Evolutionary conservation across 2,329 filamentous ascomycete species (phyloP).

Genomic region (Albifimbria verrucaria): DNA sequence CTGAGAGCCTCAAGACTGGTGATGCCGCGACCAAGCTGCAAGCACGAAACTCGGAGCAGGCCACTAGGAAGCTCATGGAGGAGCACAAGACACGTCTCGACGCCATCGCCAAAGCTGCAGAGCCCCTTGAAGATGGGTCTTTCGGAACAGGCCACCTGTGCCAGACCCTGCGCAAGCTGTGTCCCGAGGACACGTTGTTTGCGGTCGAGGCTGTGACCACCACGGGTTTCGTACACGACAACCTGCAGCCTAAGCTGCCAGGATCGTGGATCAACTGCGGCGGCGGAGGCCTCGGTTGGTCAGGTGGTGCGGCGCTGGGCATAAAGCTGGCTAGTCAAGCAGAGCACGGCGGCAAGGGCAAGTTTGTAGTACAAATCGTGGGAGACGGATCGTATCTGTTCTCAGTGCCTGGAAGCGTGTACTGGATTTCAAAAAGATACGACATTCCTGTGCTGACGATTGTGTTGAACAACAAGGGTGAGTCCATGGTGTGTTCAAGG

Average conservation of each 20-base stretch:
- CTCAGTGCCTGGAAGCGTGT: conserved; percentile 49
- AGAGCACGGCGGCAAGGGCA: conserved; percentile 25
- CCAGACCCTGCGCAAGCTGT: conserved; percentile 25
- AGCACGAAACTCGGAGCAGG: conserved; percentile 48
- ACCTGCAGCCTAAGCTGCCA: conserved; percentile 62
- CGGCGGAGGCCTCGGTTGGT: conserved; percentile 77
- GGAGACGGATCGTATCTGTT: conserved; percentile 50
- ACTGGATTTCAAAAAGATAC: conserved; percentile 55
- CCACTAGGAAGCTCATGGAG: background rate
- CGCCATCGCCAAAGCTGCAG: conserved; percentile 24
- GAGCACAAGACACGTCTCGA: background rate
- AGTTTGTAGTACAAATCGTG: conserved; percentile 45
- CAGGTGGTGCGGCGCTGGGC: conserved; percentile 67
- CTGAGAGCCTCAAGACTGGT: conserved; percentile 20
- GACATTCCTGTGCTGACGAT: conserved; percentile 52
- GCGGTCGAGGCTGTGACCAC: conserved; percentile 77
- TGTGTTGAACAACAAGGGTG: conserved; percentile 55
- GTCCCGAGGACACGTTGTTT: conserved; percentile 60
- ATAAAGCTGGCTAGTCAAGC: conserved; percentile 62
- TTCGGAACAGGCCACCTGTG: conserved; percentile 27
- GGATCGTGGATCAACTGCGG: conserved; percentile 76
- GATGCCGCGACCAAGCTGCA: conserved; percentile 24
- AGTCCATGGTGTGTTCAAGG: conserved; percentile 5
- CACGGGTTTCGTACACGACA: conserved; percentile 63
- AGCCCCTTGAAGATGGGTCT: background rate